These are phyloP conservation scores for Gigaspora rosea DNA, from an alignment of 192 early-diverging fungal species.

Conservation along the genomic window DNA sequence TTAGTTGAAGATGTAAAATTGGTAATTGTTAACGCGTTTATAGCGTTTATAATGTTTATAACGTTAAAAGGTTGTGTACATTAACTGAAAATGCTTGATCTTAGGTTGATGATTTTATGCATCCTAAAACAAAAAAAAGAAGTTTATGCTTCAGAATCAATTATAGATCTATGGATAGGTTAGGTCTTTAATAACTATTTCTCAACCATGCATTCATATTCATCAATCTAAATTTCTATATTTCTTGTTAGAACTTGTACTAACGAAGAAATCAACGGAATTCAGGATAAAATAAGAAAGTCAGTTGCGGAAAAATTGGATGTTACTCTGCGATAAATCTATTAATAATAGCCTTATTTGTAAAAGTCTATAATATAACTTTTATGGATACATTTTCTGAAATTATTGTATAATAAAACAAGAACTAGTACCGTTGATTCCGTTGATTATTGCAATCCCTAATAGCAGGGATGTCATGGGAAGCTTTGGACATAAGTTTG, in stretches of 20 bases:
- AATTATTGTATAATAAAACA: no score
- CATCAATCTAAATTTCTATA: slow-evolving; percentile 7
- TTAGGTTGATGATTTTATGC: slow-evolving; percentile 85
- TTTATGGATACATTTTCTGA: no score
- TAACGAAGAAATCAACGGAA: slow-evolving; percentile 91
- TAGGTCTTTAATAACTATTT: slow-evolving; percentile 6
- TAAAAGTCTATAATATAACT: no score
- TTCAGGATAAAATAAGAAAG: slow-evolving; percentile 78
- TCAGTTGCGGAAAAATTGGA: slow-evolving; percentile 64
- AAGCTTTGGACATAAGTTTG: no score
- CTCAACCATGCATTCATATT: neutral
- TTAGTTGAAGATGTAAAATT: slow-evolving; percentile 85
- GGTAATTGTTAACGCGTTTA: slow-evolving; percentile 45
- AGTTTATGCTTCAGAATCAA: slow-evolving; percentile 93
- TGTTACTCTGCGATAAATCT: slow-evolving; percentile 73
- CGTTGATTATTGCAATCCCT: no score
- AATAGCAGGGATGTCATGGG: no score
- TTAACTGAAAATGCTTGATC: neutral
- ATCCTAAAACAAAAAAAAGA: slow-evolving; percentile 80
- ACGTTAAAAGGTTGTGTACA: neutral
- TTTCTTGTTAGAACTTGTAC: slow-evolving; percentile 71
- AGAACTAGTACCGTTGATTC: no score
- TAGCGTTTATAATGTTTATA: neutral
- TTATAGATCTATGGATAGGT: slow-evolving; percentile 96
- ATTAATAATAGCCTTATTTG: no score